Base-by-base conservation (phyloP, 345 rosid genomes). In the Cochlearia excelsa region DNA sequence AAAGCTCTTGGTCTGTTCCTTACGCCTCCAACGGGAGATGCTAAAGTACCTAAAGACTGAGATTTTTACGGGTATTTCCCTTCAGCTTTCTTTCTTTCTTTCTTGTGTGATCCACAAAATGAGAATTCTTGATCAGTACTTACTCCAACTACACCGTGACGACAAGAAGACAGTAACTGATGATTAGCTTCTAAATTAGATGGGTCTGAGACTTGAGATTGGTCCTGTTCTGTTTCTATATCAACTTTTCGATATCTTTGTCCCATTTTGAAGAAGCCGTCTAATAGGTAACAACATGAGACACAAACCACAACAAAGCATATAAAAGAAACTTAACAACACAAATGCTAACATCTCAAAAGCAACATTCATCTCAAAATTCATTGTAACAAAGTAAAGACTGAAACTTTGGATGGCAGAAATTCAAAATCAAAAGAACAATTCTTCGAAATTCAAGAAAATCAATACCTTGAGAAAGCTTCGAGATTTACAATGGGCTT, bases 221-320 rank as follows among this genome's bases (percentile, higher is more conserved):
- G 82, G 70, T 54, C 82, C 77, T 66, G 88, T 72, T 83, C 86
- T 74, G 75, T 77, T 80, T 83, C 90, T 69, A 79, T 61, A 71
- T 83, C 90, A 39, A 74, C 66, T 63, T 74, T 67, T 43, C 69
- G 72, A 67, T 78, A 83, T 75, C 90, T 79, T 68, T 83, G 84
- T 65, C 83, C 87, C 95, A 90, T 16, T 16, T 86, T 70, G 74
- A 59, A 70, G 30, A 49, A 34, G 43, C 74, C 74, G 69, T 70
- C 74, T 70, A 46, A 5, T 7, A 9, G 26, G 26, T 37, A 16
- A 16, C 23, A n/a, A n/a, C n/a, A n/a, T n/a, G n/a, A n/a, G n/a
- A n/a, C n/a, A n/a, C n/a, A 16, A 16, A 16, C 23, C 23, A 16
- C 23, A 16, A 16, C 23, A 16, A 16, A 16, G 23, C 23, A 16